phyloP scores from a whole-genome alignment of 2,329 filamentous ascomycete genomes.

The Xylaria digitata region DNA sequence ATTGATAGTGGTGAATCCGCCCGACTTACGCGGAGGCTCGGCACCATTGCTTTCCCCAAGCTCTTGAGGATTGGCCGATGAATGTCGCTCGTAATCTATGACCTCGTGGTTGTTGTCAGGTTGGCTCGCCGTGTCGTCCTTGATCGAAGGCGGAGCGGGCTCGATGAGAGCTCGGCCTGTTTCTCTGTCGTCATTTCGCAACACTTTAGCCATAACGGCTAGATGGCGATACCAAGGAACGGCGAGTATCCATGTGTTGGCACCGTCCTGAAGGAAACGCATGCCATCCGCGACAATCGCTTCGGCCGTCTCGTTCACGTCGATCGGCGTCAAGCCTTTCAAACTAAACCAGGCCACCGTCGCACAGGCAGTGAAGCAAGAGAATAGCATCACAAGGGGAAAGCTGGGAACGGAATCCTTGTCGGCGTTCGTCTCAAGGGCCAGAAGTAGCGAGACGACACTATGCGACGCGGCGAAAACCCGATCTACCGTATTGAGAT shows the following conservation, averaged over 20 bases:
- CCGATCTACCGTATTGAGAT: slow-evolving; percentile 64
- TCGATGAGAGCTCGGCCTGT: slow-evolving; percentile 48
- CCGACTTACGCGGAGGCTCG: slow-evolving; percentile 65
- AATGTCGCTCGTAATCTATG: slow-evolving; percentile 68
- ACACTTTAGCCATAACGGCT: slow-evolving; percentile 70
- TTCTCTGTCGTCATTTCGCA: slow-evolving; percentile 63
- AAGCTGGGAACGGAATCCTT: slow-evolving; percentile 70
- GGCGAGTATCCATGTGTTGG: slow-evolving; percentile 69
- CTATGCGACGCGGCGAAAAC: slow-evolving; percentile 70
- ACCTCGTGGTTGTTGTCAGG: slow-evolving; percentile 65
- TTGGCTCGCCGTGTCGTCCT: slow-evolving; percentile 67
- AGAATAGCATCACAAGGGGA: slow-evolving; percentile 73
- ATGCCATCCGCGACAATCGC: slow-evolving; percentile 69
- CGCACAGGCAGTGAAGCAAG: slow-evolving; percentile 69
- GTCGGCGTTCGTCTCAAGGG: slow-evolving; percentile 66
- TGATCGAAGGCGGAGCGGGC: slow-evolving; percentile 56
- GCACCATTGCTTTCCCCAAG: slow-evolving; percentile 59
- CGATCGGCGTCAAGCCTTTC: slow-evolving; percentile 67
- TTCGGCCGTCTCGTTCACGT: slow-evolving; percentile 67
- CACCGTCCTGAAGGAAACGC: slow-evolving; percentile 68
- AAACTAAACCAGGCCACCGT: slow-evolving; percentile 72
- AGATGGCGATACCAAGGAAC: slow-evolving; percentile 70
- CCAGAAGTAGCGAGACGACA: slow-evolving; percentile 66
- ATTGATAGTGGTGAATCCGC: slow-evolving; percentile 68
- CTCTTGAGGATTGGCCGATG: slow-evolving; percentile 51